Evolutionary conservation across 176 grass and related monocot genomes (phyloP).

Genomic region (Carex parvula): DNA sequence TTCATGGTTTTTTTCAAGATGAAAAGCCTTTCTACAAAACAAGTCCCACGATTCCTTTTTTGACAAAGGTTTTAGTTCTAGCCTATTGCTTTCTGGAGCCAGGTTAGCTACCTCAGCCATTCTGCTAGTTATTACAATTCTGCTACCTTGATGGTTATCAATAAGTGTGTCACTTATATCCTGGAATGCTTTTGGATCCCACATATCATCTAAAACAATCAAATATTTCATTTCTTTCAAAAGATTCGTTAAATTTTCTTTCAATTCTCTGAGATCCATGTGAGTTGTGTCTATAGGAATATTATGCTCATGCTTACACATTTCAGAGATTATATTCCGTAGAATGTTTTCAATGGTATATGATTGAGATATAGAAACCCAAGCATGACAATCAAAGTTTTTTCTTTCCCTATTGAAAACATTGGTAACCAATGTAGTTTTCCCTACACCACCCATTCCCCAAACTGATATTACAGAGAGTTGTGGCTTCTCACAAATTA

Average conservation of each 20-base stretch:
- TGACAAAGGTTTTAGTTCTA: constrained; percentile 23
- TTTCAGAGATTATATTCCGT: constrained; percentile 25
- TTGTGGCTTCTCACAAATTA: background rate
- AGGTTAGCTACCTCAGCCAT: constrained; percentile 37
- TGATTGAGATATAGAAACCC: constrained; percentile 36
- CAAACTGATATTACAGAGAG: constrained; percentile 34
- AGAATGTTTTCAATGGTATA: constrained; percentile 20
- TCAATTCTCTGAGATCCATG: constrained; percentile 17
- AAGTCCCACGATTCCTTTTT: background rate
- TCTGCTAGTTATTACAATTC: constrained; percentile 58
- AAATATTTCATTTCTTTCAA: constrained; percentile 42
- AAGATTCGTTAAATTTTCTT: background rate
- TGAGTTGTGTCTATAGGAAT: background rate
- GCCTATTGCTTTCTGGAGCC: constrained; percentile 1
- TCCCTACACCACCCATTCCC: constrained; percentile 59
- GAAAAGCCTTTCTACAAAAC: constrained; percentile 34
- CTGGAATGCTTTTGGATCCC: constrained; percentile 42
- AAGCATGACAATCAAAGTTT: constrained; percentile 21
- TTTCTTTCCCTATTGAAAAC: constrained; percentile 32
- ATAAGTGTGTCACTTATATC: constrained; percentile 39
- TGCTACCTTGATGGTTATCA: constrained; percentile 23
- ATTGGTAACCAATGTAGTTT: constrained; percentile 48
- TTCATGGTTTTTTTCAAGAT: constrained; percentile 18
- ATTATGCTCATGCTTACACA: background rate
- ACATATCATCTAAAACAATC: constrained; percentile 69